Evolutionary conservation across 257 asterid species (phyloP).

Genomic region (Ilex aquifolium): DNA sequence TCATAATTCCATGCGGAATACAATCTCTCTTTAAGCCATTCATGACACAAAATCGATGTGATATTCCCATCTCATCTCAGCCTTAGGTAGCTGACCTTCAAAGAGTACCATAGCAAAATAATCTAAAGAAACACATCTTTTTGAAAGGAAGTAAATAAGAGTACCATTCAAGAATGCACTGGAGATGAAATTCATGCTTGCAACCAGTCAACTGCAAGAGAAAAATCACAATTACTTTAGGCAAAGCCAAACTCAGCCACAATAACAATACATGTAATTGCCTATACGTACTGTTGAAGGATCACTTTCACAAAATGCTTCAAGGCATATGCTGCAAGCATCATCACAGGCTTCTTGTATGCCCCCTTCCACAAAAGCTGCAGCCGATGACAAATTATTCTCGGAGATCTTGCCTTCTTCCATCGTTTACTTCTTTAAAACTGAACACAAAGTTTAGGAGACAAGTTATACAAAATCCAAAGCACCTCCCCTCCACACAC

Average conservation of each 20-base stretch:
- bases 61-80: no score
- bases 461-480: no score
- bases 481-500: no score
- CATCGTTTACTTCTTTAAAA: no score
- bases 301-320: conserved; percentile 65
- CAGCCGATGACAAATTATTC: conserved; percentile 63
- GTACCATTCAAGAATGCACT: conserved; percentile 90
- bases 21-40: no score
- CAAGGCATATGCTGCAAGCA: conserved; percentile 97
- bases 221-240: background rate
- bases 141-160: no score
- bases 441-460: no score
- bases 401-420: conserved; percentile 51
- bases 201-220: conserved; percentile 59
- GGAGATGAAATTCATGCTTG: conserved; percentile 92
- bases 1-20: no score
- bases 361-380: conserved; percentile 97
- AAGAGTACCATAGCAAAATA: no score
- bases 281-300: conserved; percentile 57
- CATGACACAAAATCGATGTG: no score
- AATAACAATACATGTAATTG: background rate
- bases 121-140: no score
- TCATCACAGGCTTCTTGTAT: conserved; percentile 90
- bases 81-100: no score
- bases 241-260: background rate